A percentile compares a stretch with the other conserved stretches of the same genome.
Evolutionary conservation across 768 basidiomycete species (phyloP).

Genomic region (Chlorophyllum brunneum): DNA sequence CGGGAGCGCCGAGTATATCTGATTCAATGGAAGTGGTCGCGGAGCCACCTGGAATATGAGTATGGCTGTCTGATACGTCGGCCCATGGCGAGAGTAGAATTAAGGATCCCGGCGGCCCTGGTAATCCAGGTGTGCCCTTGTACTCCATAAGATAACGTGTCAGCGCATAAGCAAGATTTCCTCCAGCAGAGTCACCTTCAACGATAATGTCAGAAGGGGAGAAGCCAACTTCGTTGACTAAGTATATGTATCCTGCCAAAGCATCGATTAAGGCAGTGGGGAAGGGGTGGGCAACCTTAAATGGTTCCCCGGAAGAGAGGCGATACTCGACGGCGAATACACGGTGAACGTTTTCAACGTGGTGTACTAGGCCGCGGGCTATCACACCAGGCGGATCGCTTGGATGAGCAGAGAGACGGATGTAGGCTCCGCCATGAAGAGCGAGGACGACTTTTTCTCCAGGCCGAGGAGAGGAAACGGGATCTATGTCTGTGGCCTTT

Average conservation of each 20-base stretch:
- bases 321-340: constrained; percentile 71
- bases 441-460: constrained; percentile 55
- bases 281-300: constrained; percentile 51
- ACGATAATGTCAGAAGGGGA: constrained; percentile 57
- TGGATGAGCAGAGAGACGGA: constrained; percentile 52
- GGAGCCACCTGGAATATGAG: constrained; percentile 33
- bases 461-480: constrained; percentile 33
- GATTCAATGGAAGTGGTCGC: constrained; percentile 26
- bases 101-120: constrained; percentile 42
- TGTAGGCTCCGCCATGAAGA: constrained; percentile 64
- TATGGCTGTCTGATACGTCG: constrained; percentile 42
- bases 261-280: constrained; percentile 77
- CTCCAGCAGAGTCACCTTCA: constrained; percentile 76
- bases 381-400: constrained; percentile 41
- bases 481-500: constrained; percentile 32
- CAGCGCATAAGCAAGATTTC: constrained; percentile 63
- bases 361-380: constrained; percentile 41
- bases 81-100: constrained; percentile 54
- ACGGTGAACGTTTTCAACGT: constrained; percentile 40
- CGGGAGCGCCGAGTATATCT: constrained; percentile 31
- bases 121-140: constrained; percentile 29
- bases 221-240: constrained; percentile 55
- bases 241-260: constrained; percentile 69
- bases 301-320: constrained; percentile 44
- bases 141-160: constrained; percentile 58